phyloP scores from a whole-genome alignment of 169 alveolate genomes.

The Condylostoma magnum region DNA sequence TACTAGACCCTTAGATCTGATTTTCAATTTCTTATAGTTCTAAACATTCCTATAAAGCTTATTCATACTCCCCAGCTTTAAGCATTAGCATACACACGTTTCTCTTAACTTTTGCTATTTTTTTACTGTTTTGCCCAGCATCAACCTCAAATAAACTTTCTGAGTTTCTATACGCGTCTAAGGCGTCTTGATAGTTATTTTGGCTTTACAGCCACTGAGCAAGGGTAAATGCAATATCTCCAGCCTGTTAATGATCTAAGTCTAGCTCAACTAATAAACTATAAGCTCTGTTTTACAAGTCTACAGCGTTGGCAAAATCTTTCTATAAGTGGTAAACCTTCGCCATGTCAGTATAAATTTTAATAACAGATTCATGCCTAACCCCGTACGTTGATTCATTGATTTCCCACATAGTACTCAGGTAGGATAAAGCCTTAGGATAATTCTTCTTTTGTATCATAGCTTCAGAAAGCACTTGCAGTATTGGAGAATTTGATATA shows the following conservation, averaged over 20 bases:
- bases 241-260: slow-evolving; percentile 9
- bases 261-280: slow-evolving; percentile 29
- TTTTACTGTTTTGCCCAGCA: slow-evolving; percentile 52
- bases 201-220: slow-evolving; percentile 37
- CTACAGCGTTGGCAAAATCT: slow-evolving; percentile 44
- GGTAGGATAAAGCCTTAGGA: slow-evolving; percentile 41
- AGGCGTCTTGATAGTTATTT: slow-evolving; percentile 35
- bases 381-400: slow-evolving; percentile 35
- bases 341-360: slow-evolving; percentile 41
- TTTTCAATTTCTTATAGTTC: slow-evolving; percentile 70
- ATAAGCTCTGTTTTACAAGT: slow-evolving; percentile 22
- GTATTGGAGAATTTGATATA: slow-evolving; percentile 33
- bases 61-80: slow-evolving; percentile 54
- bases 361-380: slow-evolving; percentile 19
- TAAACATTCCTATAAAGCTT: slow-evolving; percentile 62
- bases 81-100: slow-evolving; percentile 54
- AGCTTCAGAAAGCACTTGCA: neutral
- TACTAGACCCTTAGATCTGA: slow-evolving; percentile 56
- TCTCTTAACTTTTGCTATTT: slow-evolving; percentile 70
- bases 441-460: slow-evolving; percentile 35
- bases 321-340: slow-evolving; percentile 36
- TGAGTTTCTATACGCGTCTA: slow-evolving; percentile 36
- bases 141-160: slow-evolving; percentile 53
- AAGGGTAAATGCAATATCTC: slow-evolving; percentile 18
- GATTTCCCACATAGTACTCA: slow-evolving; percentile 42